Evolutionary conservation across 257 asterid species (phyloP).

Genomic region (Scutellaria barbata): DNA sequence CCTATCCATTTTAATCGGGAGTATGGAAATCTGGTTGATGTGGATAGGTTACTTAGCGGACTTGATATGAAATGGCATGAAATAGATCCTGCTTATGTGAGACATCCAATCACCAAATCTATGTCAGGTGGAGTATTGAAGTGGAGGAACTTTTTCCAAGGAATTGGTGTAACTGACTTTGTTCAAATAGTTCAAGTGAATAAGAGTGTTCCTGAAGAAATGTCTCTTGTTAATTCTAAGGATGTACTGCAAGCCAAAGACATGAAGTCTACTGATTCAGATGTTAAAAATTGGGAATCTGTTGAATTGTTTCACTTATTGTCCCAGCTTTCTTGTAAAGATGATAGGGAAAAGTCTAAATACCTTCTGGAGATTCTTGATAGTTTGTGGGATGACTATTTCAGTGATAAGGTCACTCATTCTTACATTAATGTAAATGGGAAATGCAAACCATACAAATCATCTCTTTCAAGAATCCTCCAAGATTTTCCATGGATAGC

Average conservation of each 20-base stretch:
- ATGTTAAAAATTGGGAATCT: slow-evolving; percentile 78
- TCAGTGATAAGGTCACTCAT: slow-evolving; percentile 65
- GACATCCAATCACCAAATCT: slow-evolving; percentile 72
- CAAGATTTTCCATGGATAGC: slow-evolving; percentile 68
- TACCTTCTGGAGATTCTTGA: slow-evolving; percentile 85
- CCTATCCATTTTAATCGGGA: slow-evolving; percentile 79
- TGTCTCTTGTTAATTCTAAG: slow-evolving; percentile 40
- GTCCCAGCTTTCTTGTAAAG: slow-evolving; percentile 53
- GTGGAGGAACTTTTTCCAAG: slow-evolving; percentile 86
- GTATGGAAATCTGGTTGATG: slow-evolving; percentile 66
- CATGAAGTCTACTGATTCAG: slow-evolving; percentile 41
- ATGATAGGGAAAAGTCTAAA: slow-evolving; percentile 63
- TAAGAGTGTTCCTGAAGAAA: slow-evolving; percentile 58
- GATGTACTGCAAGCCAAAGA: slow-evolving; percentile 44
- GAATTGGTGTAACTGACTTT: slow-evolving; percentile 84
- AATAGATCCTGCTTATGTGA: slow-evolving; percentile 60
- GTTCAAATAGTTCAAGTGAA: slow-evolving; percentile 69
- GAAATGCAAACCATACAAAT: slow-evolving; percentile 52
- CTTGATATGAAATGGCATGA: slow-evolving; percentile 76
- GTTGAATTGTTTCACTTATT: slow-evolving; percentile 63
- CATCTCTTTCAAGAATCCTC: slow-evolving; percentile 62
- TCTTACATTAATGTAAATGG: slow-evolving; percentile 55
- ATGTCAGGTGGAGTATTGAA: slow-evolving; percentile 63
- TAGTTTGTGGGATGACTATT: slow-evolving; percentile 78
- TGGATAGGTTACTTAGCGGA: slow-evolving; percentile 59